Conservation (phyloP, 306 rosid species). For the Clitoria ternatea region DNA sequence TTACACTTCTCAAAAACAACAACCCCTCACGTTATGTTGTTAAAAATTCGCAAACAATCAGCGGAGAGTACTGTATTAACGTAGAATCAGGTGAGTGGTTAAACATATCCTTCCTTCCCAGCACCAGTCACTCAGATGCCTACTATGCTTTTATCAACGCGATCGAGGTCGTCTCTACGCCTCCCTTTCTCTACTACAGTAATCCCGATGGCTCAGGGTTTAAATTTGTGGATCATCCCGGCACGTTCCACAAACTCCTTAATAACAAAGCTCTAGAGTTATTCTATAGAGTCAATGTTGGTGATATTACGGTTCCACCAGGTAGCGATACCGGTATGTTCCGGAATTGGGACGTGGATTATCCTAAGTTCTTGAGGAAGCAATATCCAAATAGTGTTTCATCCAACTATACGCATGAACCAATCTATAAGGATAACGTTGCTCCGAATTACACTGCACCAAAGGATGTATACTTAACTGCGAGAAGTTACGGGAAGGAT, state of each 20-base stretch:
- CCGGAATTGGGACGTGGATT: neutral
- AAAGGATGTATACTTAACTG: neutral
- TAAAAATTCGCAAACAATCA: neutral
- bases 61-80: conserved; percentile 28
- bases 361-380: neutral
- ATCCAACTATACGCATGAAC: fast-evolving
- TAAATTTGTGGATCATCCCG: fast-evolving
- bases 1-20: conserved; percentile 38
- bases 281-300: conserved; percentile 6
- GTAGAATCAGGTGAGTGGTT: neutral
- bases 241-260: fast-evolving
- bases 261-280: neutral
- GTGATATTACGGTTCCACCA: neutral
- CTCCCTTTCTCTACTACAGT: conserved; percentile 37
- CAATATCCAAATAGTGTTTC: fast-evolving
- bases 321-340: neutral
- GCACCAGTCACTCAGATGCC: neutral
- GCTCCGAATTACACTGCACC: conserved; percentile 22
- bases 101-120: conserved; percentile 39
- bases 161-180: conserved; percentile 65
- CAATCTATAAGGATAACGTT: too few species aligned
- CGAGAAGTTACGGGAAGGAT: neutral
- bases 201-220: neutral
- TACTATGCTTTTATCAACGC: conserved; percentile 56
- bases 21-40: conserved; percentile 10